Conservation (phyloP, 2,329 filamentous ascomycete species). For the Venturia nashicola region DNA sequence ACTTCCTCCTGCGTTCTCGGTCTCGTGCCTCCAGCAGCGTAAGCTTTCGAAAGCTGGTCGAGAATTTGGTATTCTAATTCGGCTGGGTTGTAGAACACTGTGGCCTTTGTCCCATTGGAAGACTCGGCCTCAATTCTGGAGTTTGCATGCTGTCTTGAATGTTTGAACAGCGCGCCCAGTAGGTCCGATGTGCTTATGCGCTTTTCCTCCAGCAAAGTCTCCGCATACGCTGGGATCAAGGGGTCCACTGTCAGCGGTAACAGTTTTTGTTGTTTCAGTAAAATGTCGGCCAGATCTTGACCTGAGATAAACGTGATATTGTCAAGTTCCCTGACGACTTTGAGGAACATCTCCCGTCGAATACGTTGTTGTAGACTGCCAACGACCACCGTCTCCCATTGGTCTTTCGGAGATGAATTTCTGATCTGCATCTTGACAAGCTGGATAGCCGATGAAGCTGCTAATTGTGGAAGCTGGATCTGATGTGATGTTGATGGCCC, state of each 20-base stretch:
- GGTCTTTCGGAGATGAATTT: not conserved
- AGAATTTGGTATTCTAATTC: conserved; percentile 9
- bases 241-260: conserved; percentile 21
- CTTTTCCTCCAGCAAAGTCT: conserved; percentile 6
- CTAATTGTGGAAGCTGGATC: not conserved
- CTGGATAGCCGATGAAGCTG: no score
- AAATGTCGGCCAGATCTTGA: conserved; percentile 21
- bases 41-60: conserved; percentile 3
- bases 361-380: conserved; percentile 22
- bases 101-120: not conserved
- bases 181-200: conserved; percentile 10
- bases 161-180: conserved; percentile 8
- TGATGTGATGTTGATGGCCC: not conserved
- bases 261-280: conserved; percentile 21
- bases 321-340: conserved; percentile 21
- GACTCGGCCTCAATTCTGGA: not conserved
- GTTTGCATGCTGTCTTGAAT: conserved; percentile 3
- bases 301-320: conserved; percentile 23
- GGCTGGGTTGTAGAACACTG: not conserved
- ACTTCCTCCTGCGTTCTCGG: conserved; percentile 10
- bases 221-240: conserved; percentile 7
- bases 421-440: not conserved
- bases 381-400: not conserved
- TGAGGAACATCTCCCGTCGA: conserved; percentile 21
- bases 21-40: not conserved